Conservation (phyloP, 148 eudicot species). For the Rhododendron williamsianum region DNA sequence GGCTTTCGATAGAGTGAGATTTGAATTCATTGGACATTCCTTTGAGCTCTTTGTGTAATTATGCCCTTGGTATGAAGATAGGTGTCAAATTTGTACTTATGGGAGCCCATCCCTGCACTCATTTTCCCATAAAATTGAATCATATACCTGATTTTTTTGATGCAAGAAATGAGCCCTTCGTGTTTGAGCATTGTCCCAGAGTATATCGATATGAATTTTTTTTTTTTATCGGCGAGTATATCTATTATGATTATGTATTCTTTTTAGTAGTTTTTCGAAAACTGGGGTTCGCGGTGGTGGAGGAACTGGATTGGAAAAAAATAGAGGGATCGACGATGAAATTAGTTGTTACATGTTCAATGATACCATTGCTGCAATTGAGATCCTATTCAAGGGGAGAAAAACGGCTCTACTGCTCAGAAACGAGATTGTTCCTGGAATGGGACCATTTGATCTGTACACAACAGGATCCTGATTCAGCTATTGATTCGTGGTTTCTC, state of each 20-base stretch:
- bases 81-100: background rate
- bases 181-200: background rate
- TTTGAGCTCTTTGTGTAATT: constrained; percentile 9
- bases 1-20: constrained; percentile 8
- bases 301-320: too few species aligned
- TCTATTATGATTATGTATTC: too few species aligned
- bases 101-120: background rate
- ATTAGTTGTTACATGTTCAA: background rate
- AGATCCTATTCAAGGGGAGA: too few species aligned
- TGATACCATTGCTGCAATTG: background rate
- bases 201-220: background rate
- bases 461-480: too few species aligned
- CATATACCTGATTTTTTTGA: background rate
- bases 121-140: background rate
- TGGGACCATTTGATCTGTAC: too few species aligned
- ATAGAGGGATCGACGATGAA: background rate
- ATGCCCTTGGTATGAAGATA: constrained; percentile 4
- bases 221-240: background rate
- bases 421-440: too few species aligned
- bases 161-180: background rate
- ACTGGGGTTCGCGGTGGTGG: too few species aligned
- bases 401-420: too few species aligned
- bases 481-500: too few species aligned
- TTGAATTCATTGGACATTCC: background rate
- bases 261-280: too few species aligned